phyloP scores from a whole-genome alignment of 106 monocot species.

The Dioscorea dumetorum region DNA sequence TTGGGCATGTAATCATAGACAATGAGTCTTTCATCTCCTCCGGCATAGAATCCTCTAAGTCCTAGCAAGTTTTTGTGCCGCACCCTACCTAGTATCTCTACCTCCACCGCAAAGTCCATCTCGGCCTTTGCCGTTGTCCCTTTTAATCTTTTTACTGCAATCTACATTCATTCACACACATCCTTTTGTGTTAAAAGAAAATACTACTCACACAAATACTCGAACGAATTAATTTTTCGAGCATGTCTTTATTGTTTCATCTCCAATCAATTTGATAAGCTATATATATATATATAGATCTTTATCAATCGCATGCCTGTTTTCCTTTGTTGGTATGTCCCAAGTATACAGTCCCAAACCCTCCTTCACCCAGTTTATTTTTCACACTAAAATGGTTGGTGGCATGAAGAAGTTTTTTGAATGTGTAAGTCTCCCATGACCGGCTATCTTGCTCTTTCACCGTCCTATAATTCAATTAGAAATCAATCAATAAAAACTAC shows the following conservation, averaged over 20 bases:
- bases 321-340: slow-evolving; percentile 33
- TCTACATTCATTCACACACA: slow-evolving; percentile 8
- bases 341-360: slow-evolving; percentile 49
- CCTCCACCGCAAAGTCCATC: slow-evolving; percentile 47
- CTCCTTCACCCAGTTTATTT: slow-evolving; percentile 61
- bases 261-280: too few species aligned
- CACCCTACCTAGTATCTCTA: slow-evolving; percentile 40
- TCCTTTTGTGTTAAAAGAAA: too few species aligned
- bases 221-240: too few species aligned
- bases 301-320: slow-evolving; percentile 14
- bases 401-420: slow-evolving; percentile 30
- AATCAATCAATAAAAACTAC: too few species aligned
- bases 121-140: slow-evolving; percentile 31
- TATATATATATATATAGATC: background rate
- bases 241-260: background rate
- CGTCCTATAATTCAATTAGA: too few species aligned
- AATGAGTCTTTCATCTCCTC: slow-evolving; percentile 30
- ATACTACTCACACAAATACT: too few species aligned
- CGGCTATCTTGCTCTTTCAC: too few species aligned
- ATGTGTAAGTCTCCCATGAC: slow-evolving; percentile 36
- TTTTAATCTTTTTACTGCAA: slow-evolving; percentile 40
- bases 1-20: slow-evolving; percentile 52
- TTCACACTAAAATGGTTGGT: slow-evolving; percentile 35
- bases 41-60: slow-evolving; percentile 33
- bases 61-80: slow-evolving; percentile 43